Evolutionary conservation across 1,284 basidiomycete species (phyloP), one percentile per base, ranked within the genome.

Genomic region (Xerocomus cyaneibrunnescens): DNA sequence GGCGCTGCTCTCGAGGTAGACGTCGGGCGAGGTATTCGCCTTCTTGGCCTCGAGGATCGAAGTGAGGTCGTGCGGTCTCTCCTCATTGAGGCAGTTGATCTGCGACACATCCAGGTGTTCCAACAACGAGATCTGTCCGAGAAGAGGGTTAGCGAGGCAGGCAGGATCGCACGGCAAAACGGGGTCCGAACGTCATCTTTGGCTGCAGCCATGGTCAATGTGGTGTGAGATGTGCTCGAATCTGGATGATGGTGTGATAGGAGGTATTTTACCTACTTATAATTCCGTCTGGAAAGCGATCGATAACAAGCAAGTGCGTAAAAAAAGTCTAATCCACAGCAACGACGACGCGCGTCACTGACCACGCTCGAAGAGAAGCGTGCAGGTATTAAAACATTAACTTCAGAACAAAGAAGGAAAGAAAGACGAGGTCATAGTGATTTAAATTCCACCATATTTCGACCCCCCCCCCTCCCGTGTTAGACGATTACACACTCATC

Each of bases 401-500:
- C 23, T 48, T 31, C 13, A 37, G 27, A 21, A 28, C 38, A 49
- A 45, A 17, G 23, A 31, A 8, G n/a, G 6, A 48, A 36, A 39
- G 23, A 37, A 28, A 30, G 27, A 28, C 40, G 22, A 51, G 31
- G 45, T 34, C 45, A 21, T 25, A 35, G 39, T 31, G 51, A 53
- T 36, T 42, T 44, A 53, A 51, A 50, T 48, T 43, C 51, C 35
- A 55, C 40, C 54, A 21, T 51, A 38, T 44, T 17, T 37, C 38
- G 40, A 37, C 45, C 49, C 28, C 27, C 23, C 45, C 12, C 14
- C 10, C 27, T 25, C 45, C 12, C 14, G 10, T 36, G 45, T 61
- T 75, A 92, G 70, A 81, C 83, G 56, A 97, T 85, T 41, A 92
- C 80, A 76, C 94, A 98, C 65, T 97, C 94, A 52, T 92, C 88